Evolutionary conservation across 1,284 basidiomycete genomes (phyloP).

Genomic region (Trametes sp.): DNA sequence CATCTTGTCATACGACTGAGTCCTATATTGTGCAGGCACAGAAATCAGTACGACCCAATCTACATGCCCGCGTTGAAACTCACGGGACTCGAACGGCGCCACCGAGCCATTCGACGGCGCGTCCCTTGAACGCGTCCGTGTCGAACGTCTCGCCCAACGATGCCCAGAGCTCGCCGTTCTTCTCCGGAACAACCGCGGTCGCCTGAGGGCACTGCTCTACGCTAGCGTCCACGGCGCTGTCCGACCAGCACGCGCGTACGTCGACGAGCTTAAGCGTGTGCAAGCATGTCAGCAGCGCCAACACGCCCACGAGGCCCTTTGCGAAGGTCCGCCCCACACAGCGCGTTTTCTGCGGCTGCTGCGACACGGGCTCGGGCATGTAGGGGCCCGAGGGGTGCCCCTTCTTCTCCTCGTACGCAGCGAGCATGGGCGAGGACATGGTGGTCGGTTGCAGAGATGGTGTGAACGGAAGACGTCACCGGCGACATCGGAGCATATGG

Average conservation of each 20-base stretch:
- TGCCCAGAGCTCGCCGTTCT: constrained; percentile 51
- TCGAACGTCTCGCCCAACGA: constrained; percentile 48
- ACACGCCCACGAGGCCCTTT: constrained; percentile 22
- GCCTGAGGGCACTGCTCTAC: constrained; percentile 54
- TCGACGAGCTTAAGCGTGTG: constrained; percentile 17
- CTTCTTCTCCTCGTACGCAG: constrained; percentile 25
- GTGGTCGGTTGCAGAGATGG: constrained; percentile 21
- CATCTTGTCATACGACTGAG: constrained; percentile 52
- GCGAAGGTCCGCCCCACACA: constrained; percentile 16
- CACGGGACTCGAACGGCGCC: constrained; percentile 55
- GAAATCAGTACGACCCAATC: background rate
- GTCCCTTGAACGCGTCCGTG: constrained; percentile 52
- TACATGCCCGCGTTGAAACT: constrained; percentile 22
- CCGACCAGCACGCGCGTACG: constrained; percentile 12
- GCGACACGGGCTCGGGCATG: constrained; percentile 10
- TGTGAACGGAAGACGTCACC: constrained; percentile 21
- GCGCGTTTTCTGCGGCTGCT: constrained; percentile 13
- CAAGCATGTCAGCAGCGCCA: constrained; percentile 20
- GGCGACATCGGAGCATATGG: background rate
- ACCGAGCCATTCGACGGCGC: constrained; percentile 60
- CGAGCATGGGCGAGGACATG: constrained; percentile 27
- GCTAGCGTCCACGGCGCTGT: constrained; percentile 1
- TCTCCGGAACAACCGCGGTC: constrained; percentile 50
- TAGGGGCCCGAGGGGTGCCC: constrained; percentile 18
- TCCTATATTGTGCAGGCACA: constrained; percentile 31